These are phyloP conservation scores for Fusarium piperis DNA, from an alignment of 2,329 filamentous ascomycete genomes.

Conservation along the genomic window DNA sequence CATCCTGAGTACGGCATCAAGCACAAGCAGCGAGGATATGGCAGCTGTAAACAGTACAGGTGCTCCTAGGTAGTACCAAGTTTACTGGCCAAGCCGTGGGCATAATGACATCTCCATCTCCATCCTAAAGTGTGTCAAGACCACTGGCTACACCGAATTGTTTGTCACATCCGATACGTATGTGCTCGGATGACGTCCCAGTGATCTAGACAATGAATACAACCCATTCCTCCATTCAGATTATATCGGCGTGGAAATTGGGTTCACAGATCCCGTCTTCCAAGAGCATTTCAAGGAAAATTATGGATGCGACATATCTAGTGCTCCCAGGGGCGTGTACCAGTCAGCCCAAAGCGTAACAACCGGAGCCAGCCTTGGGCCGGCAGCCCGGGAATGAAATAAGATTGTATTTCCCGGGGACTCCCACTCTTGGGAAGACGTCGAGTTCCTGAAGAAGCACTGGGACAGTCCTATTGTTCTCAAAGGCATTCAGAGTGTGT, in stretches of 20 bases:
- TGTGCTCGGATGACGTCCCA: not conserved
- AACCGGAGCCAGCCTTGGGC: slow-evolving; percentile 10
- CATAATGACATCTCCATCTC: slow-evolving; percentile 27
- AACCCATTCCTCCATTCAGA: slow-evolving; percentile 30
- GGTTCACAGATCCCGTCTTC: slow-evolving; percentile 26
- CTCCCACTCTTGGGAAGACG: slow-evolving; percentile 21
- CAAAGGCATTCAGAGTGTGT: slow-evolving; percentile 22
- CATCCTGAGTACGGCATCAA: slow-evolving; percentile 19
- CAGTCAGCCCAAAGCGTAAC: slow-evolving; percentile 22
- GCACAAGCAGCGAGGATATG: slow-evolving; percentile 25
- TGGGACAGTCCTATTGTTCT: slow-evolving; percentile 25
- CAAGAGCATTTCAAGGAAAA: slow-evolving; percentile 20
- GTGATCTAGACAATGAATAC: slow-evolving; percentile 22
- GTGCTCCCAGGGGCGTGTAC: slow-evolving; percentile 16
- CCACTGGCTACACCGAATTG: not conserved
- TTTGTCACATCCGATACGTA: not conserved
- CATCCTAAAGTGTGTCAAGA: slow-evolving; percentile 3
- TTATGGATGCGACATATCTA: slow-evolving; percentile 16
- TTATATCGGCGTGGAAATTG: slow-evolving; percentile 27
- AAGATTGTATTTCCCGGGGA: slow-evolving; percentile 28
- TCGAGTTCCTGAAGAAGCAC: slow-evolving; percentile 22
- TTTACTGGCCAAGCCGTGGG: slow-evolving; percentile 26
- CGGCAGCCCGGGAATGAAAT: slow-evolving; percentile 25
- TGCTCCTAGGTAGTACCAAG: slow-evolving; percentile 16
- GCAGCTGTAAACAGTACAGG: slow-evolving; percentile 7